These are phyloP conservation scores for Biscogniauxia marginata DNA, from an alignment of 2,329 filamentous ascomycete species.

Conservation along the genomic window DNA sequence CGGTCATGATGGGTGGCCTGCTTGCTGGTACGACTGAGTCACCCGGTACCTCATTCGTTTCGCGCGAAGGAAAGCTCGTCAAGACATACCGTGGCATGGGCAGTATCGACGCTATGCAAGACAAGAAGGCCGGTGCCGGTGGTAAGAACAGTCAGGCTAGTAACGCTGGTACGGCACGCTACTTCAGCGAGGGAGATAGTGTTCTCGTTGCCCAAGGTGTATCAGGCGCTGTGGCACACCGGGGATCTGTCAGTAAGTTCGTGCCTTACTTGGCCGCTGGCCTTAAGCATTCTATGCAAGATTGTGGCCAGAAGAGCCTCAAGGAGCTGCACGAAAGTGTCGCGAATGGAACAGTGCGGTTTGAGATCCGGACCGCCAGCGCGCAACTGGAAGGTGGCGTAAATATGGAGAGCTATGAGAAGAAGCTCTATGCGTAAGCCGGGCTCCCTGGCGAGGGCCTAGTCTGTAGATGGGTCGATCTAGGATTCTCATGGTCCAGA, in stretches of 20 bases:
- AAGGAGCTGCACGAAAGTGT: constrained; percentile 74
- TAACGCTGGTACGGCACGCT: constrained; percentile 94
- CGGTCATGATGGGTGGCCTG: constrained; percentile 99
- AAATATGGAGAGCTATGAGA: constrained; percentile 98
- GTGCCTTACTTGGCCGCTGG: constrained; percentile 93
- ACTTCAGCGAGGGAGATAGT: constrained; percentile 96
- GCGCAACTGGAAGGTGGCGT: constrained; percentile 96
- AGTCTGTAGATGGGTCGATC: not conserved
- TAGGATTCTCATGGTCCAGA: not conserved
- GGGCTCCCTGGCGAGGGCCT: not conserved
- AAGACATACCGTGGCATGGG: constrained; percentile 99
- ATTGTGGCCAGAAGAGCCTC: constrained; percentile 84
- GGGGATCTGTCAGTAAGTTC: constrained; percentile 88
- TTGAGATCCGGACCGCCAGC: constrained; percentile 91
- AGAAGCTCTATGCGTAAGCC: constrained; percentile 91
- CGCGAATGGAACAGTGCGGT: constrained; percentile 72
- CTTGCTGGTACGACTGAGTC: constrained; percentile 97
- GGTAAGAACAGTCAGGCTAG: constrained; percentile 71
- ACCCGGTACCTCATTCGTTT: constrained; percentile 94
- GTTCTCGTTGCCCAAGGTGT: constrained; percentile 97
- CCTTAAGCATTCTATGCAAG: constrained; percentile 96
- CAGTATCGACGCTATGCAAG: constrained; percentile 98
- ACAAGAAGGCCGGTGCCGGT: constrained; percentile 86
- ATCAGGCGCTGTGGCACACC: constrained; percentile 78
- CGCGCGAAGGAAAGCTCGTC: constrained; percentile 93